Conservation (phyloP, 2,329 filamentous ascomycete species). For the Curvularia spicifera region DNA sequence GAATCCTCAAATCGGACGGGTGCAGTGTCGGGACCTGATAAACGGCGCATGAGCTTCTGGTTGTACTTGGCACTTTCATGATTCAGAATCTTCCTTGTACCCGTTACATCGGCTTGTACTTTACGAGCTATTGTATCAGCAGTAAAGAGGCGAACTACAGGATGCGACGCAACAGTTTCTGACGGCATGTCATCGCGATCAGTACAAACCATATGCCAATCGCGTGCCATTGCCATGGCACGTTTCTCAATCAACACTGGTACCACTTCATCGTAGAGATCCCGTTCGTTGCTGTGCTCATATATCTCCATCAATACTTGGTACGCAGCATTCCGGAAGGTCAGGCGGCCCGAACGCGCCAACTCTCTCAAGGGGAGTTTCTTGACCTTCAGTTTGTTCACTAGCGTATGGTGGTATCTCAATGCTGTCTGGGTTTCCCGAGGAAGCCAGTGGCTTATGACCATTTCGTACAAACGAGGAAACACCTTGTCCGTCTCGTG, state of each 20-base stretch:
- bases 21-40: constrained; percentile 52
- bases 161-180: constrained; percentile 36
- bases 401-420: constrained; percentile 35
- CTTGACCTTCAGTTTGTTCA: constrained; percentile 32
- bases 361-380: constrained; percentile 36
- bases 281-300: constrained; percentile 40
- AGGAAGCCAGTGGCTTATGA: constrained; percentile 53
- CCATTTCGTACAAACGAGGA: constrained; percentile 51
- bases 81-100: constrained; percentile 12
- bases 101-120: constrained; percentile 11
- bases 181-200: constrained; percentile 49
- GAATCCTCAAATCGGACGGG: constrained; percentile 62
- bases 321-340: constrained; percentile 26
- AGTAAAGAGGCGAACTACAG: constrained; percentile 39
- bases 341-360: constrained; percentile 15
- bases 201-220: constrained; percentile 53
- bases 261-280: constrained; percentile 54
- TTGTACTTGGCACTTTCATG: constrained; percentile 29
- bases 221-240: constrained; percentile 34
- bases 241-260: constrained; percentile 37
- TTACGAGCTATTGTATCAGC: constrained; percentile 29
- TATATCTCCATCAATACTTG: constrained; percentile 50
- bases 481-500: constrained; percentile 45
- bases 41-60: constrained; percentile 41
- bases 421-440: constrained; percentile 27